phyloP scores from a whole-genome alignment of 306 rosid species.

The Castanea crenata region DNA sequence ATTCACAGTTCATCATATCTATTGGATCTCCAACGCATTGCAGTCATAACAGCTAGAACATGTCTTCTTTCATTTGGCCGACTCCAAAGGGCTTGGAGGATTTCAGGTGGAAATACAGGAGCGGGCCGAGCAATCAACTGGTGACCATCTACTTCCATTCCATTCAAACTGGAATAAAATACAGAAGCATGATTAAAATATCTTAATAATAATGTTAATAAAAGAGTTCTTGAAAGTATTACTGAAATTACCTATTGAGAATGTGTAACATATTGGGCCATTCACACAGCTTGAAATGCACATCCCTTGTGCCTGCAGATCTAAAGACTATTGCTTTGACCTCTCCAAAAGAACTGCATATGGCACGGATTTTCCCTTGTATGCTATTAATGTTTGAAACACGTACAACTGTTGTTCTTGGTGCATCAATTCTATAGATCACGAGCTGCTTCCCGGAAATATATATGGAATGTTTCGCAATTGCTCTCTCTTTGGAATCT shows the following conservation, averaged over 20 bases:
- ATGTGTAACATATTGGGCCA: slow-evolving; percentile 30
- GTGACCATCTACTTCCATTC: slow-evolving; percentile 10
- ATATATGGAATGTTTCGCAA: slow-evolving; percentile 19
- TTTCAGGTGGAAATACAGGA: slow-evolving; percentile 13
- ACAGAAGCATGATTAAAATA: neutral
- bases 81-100: slow-evolving; percentile 21
- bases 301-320: neutral
- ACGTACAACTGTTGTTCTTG: slow-evolving; percentile 27
- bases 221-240: neutral
- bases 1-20: neutral
- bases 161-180: slow-evolving; percentile 14
- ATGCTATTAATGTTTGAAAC: neutral
- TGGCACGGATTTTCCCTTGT: neutral
- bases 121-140: slow-evolving; percentile 28
- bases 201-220: neutral
- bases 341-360: slow-evolving; percentile 1
- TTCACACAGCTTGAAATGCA: slow-evolving; percentile 22
- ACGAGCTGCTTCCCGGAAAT: slow-evolving; percentile 10
- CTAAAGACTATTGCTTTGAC: neutral
- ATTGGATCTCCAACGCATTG: neutral
- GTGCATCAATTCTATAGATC: slow-evolving; percentile 27
- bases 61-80: slow-evolving; percentile 19
- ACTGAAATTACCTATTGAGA: slow-evolving; percentile 17
- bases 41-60: slow-evolving; percentile 3
- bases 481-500: slow-evolving; percentile 29